Percentiles rank a stretch among this genome's conserved stretches.
Evolutionary conservation across 2,329 filamentous ascomycete species (phyloP).

Genomic region (Immersiporthe knoxdaviesiana): DNA sequence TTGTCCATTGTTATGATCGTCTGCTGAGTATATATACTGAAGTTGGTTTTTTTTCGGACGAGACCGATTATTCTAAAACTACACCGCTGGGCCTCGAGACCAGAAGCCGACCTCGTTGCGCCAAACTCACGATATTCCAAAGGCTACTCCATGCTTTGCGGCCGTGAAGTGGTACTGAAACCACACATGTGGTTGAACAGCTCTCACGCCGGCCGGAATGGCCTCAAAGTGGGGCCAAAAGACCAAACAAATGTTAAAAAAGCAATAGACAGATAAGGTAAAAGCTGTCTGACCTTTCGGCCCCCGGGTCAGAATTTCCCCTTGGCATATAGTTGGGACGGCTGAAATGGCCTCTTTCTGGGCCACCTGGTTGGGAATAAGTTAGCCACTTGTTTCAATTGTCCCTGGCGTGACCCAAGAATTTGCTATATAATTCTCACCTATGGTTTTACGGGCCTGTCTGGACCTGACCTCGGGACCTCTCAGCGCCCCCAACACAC

Average conservation of each 20-base stretch:
- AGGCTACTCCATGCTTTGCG: neutral
- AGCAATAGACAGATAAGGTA: neutral
- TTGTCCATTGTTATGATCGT: neutral
- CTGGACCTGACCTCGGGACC: neutral
- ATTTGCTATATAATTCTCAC: neutral
- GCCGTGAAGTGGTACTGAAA: constrained; percentile 1
- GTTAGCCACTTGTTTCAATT: neutral
- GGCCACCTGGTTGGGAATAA: neutral
- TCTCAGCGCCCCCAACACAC: neutral
- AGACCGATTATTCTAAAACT: neutral
- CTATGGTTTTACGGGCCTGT: neutral
- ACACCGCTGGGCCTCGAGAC: neutral
- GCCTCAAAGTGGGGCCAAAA: neutral
- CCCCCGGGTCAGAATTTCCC: neutral
- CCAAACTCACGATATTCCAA: neutral
- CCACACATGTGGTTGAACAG: neutral
- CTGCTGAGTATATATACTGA: neutral
- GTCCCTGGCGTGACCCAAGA: neutral
- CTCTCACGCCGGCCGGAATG: neutral
- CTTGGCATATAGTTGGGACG: neutral
- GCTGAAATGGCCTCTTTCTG: neutral
- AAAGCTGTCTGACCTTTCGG: neutral
- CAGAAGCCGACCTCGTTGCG: neutral
- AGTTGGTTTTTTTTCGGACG: neutral
- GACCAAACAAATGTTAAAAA: neutral